A percentile compares a stretch with the other conserved stretches of the same genome.
phyloP scores from a whole-genome alignment of 176 grass and related monocot species.

The Carex parvula region DNA sequence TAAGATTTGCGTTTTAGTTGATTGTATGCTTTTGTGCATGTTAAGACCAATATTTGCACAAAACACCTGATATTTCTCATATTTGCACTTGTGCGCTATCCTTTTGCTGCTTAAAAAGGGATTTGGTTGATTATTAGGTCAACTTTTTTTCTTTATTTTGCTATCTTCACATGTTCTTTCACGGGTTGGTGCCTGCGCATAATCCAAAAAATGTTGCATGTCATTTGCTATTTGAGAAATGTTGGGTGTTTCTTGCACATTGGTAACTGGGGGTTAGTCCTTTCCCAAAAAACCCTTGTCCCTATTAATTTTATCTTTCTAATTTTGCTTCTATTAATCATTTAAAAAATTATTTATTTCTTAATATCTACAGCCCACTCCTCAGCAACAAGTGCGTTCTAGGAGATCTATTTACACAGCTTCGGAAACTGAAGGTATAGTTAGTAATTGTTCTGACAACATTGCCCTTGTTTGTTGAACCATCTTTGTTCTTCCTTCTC shows the following conservation, averaged over 20 bases:
- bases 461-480: constrained; percentile 1
- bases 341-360: constrained; percentile 10
- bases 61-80: not conserved
- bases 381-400: constrained; percentile 70
- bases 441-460: not conserved
- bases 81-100: not conserved
- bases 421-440: constrained; percentile 63
- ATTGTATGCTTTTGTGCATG: not conserved
- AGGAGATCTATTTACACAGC: constrained; percentile 61
- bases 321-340: not conserved
- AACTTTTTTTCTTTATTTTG: not conserved
- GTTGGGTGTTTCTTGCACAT: not conserved
- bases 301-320: not conserved
- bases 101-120: not conserved
- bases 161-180: not conserved
- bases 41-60: constrained; percentile 5
- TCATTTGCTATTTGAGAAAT: not conserved
- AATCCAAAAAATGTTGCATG: not conserved
- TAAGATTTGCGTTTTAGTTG: not conserved
- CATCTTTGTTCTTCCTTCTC: constrained; percentile 1
- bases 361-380: constrained; percentile 52
- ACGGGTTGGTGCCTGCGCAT: not conserved
- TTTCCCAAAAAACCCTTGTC: not conserved
- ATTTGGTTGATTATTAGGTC: not conserved
- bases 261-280: not conserved